phyloP scores from a whole-genome alignment of 1,284 basidiomycete species.

The Boletellus deceptivus region DNA sequence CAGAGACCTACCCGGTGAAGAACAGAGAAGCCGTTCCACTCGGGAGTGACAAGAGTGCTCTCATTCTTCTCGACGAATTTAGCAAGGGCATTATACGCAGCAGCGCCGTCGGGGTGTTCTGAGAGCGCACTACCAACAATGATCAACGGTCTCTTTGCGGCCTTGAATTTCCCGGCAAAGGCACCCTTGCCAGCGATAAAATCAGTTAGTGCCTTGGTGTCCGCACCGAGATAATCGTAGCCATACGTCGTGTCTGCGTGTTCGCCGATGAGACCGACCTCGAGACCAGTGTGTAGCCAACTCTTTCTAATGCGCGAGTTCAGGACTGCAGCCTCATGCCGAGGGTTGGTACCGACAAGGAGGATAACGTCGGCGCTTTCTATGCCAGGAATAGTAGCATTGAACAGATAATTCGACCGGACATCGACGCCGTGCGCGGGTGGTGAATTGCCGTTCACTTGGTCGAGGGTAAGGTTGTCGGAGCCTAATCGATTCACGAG shows the following conservation, averaged over 20 bases:
- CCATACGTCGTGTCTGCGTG: slow-evolving; percentile 91
- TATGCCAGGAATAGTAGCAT: slow-evolving; percentile 89
- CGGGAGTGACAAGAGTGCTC: slow-evolving; percentile 73
- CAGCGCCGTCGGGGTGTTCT: slow-evolving; percentile 86
- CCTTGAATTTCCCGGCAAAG: slow-evolving; percentile 87
- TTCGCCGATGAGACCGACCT: slow-evolving; percentile 91
- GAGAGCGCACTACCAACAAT: slow-evolving; percentile 87
- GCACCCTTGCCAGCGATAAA: slow-evolving; percentile 77
- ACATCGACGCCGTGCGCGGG: slow-evolving; percentile 87
- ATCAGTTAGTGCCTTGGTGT: slow-evolving; percentile 75
- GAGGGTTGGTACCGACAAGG: slow-evolving; percentile 94
- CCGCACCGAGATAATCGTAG: slow-evolving; percentile 87
- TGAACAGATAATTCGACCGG: slow-evolving; percentile 97
- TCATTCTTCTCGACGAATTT: slow-evolving; percentile 83
- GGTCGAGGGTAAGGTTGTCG: slow-evolving; percentile 89
- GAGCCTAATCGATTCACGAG: slow-evolving; percentile 92
- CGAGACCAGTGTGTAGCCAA: slow-evolving; percentile 84
- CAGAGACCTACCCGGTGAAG: slow-evolving; percentile 73
- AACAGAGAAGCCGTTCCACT: slow-evolving; percentile 96
- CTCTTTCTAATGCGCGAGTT: slow-evolving; percentile 97
- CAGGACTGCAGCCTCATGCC: slow-evolving; percentile 96
- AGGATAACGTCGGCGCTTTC: slow-evolving; percentile 93
- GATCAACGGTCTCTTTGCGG: slow-evolving; percentile 92
- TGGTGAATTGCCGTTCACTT: slow-evolving; percentile 60
- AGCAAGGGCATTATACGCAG: slow-evolving; percentile 76